These are phyloP conservation scores for Phytopythium oedochilum DNA, from an alignment of 352 stramenopile genomes.

Conservation along the genomic window DNA sequence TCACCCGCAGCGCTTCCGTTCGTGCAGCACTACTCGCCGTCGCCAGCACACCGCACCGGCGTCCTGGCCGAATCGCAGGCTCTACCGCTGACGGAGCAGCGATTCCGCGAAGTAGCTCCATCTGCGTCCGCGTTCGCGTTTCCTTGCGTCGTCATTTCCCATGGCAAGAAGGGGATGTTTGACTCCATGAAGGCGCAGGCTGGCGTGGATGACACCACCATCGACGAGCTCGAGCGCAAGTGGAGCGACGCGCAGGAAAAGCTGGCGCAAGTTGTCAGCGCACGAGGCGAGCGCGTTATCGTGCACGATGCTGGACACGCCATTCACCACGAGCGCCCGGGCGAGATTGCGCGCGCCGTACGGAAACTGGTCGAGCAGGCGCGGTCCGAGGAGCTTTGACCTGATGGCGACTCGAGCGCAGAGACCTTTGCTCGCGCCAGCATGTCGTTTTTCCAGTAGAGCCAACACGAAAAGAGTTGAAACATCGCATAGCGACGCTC, in stretches of 20 bases:
- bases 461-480: too few species aligned
- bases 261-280: conserved; percentile 41
- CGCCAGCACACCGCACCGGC: conserved; percentile 53
- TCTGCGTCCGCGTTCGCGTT: conserved; percentile 27
- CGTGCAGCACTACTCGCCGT: conserved; percentile 61
- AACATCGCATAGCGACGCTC: too few species aligned
- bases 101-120: conserved; percentile 31
- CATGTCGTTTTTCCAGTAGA: too few species aligned
- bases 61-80: conserved; percentile 51
- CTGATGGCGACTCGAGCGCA: too few species aligned
- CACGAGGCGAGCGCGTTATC: conserved; percentile 37
- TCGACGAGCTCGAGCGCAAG: conserved; percentile 53
- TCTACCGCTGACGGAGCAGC: conserved; percentile 55
- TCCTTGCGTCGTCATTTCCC: conserved; percentile 68
- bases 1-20: conserved; percentile 42
- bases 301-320: conserved; percentile 54
- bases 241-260: conserved; percentile 59
- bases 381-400: neutral
- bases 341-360: conserved; percentile 50
- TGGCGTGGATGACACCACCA: conserved; percentile 27
- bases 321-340: conserved; percentile 71
- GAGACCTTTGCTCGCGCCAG: too few species aligned
- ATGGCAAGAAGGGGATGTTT: conserved; percentile 64
- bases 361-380: conserved; percentile 46
- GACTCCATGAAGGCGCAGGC: conserved; percentile 55